A percentile compares a stretch with the other conserved stretches of the same genome.
These are phyloP conservation scores for Ziziphus jujuba DNA, from an alignment of 306 rosid genomes.

Conservation along the genomic window DNA sequence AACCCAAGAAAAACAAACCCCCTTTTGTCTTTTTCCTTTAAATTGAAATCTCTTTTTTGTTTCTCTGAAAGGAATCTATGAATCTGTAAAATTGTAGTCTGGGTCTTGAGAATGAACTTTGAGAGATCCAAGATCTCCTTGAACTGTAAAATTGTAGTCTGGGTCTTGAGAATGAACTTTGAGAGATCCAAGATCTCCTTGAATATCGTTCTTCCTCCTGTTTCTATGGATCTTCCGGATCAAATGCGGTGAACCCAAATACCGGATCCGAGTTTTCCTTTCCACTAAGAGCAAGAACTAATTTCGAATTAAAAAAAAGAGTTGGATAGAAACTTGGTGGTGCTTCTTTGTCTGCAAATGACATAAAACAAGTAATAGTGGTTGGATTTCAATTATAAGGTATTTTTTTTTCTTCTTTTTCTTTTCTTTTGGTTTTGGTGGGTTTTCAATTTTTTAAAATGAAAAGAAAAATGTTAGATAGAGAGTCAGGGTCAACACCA, in stretches of 20 bases:
- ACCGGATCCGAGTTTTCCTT: conserved; percentile 33
- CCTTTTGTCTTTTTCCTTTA: background rate
- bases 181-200: conserved; percentile 22
- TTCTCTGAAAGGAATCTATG: background rate
- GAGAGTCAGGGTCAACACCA: background rate
- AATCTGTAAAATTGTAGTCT: background rate
- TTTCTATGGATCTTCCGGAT: conserved; percentile 27
- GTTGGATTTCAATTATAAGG: background rate
- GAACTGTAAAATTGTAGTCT: background rate
- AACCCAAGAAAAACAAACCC: background rate
- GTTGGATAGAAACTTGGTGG: conserved; percentile 4
- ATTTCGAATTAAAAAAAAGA: conserved; percentile 3
- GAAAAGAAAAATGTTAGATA: background rate
- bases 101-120: background rate
- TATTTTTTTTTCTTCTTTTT: background rate
- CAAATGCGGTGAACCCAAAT: conserved; percentile 24
- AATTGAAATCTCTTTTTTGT: background rate
- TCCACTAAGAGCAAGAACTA: background rate
- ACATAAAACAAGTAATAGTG: background rate
- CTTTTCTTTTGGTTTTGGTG: background rate
- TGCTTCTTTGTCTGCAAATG: conserved; percentile 1
- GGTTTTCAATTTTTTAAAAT: background rate
- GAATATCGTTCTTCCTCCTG: conserved; percentile 15
- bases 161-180: background rate
- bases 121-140: conserved; percentile 25